phyloP scores from a whole-genome alignment of 805 yeast genomes.

The Candida krabiensis region DNA sequence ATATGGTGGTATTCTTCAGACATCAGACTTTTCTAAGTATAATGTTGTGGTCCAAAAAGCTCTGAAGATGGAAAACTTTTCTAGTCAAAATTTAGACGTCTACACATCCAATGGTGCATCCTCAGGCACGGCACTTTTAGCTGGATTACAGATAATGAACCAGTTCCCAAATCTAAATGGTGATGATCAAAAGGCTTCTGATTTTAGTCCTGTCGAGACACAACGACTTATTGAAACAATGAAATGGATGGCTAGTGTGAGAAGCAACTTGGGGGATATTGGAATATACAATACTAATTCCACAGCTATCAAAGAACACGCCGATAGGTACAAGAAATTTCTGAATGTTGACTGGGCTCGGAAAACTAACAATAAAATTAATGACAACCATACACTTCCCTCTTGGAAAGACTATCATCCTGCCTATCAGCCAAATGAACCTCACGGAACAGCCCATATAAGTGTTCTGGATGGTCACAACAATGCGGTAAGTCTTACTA shows the following conservation, averaged over 20 bases:
- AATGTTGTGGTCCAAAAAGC: slow-evolving; percentile 48
- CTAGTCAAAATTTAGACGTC: slow-evolving; percentile 32
- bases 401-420: slow-evolving; percentile 79
- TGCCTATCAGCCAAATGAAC: slow-evolving; percentile 70
- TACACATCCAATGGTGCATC: slow-evolving; percentile 71
- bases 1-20: slow-evolving; percentile 66
- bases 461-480: slow-evolving; percentile 72
- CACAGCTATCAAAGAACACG: slow-evolving; percentile 31
- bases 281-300: slow-evolving; percentile 27
- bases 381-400: slow-evolving; percentile 54
- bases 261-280: slow-evolving; percentile 82
- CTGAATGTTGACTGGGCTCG: slow-evolving; percentile 58
- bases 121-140: slow-evolving; percentile 77
- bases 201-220: slow-evolving; percentile 46
- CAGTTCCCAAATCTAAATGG: slow-evolving; percentile 33
- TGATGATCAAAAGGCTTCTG: slow-evolving; percentile 31
- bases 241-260: slow-evolving; percentile 91
- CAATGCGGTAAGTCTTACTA: slow-evolving; percentile 83
- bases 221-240: slow-evolving; percentile 80
- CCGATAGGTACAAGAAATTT: slow-evolving; percentile 42
- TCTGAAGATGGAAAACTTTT: slow-evolving; percentile 37
- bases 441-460: slow-evolving; percentile 90
- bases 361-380: slow-evolving; percentile 48
- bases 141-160: slow-evolving; percentile 71
- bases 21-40: slow-evolving; percentile 68